phyloP scores from a whole-genome alignment of 768 basidiomycete species.

The Tulasnella sp. region DNA sequence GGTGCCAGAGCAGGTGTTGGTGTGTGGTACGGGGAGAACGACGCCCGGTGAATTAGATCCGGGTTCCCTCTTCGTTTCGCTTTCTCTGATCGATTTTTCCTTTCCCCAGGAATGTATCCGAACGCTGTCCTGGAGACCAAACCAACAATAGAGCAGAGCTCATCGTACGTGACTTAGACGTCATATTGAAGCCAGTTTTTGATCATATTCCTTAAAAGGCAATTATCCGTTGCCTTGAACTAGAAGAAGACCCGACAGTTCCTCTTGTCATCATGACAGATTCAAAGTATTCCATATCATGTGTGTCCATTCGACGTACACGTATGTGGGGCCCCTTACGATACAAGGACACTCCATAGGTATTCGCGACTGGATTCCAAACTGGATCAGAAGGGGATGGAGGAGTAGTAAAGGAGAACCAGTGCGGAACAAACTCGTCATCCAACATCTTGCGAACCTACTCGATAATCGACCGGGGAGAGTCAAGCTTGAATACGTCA shows the following conservation, averaged over 20 bases:
- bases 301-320: slow-evolving; percentile 31
- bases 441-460: slow-evolving; percentile 57
- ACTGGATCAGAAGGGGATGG: slow-evolving; percentile 52
- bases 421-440: slow-evolving; percentile 64
- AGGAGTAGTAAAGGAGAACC: slow-evolving; percentile 36
- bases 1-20: slow-evolving; percentile 71
- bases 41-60: slow-evolving; percentile 56
- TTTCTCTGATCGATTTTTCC: not conserved
- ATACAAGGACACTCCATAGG: slow-evolving; percentile 34
- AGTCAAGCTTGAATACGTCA: slow-evolving; percentile 59
- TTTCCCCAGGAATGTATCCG: slow-evolving; percentile 57
- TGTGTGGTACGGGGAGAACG: slow-evolving; percentile 73
- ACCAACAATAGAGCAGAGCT: slow-evolving; percentile 87
- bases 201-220: slow-evolving; percentile 40
- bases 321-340: not conserved
- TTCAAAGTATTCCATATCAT: slow-evolving; percentile 72
- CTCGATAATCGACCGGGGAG: slow-evolving; percentile 40
- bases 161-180: slow-evolving; percentile 43
- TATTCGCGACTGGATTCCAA: slow-evolving; percentile 52
- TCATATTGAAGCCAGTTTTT: not conserved
- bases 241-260: slow-evolving; percentile 42
- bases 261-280: slow-evolving; percentile 73
- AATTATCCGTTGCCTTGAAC: slow-evolving; percentile 71
- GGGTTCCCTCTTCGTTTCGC: too few relatives aligned
- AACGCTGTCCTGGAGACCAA: slow-evolving; percentile 51